Base-by-base conservation (phyloP, 2,329 filamentous ascomycete genomes). In the Apiospora pterosperma region DNA sequence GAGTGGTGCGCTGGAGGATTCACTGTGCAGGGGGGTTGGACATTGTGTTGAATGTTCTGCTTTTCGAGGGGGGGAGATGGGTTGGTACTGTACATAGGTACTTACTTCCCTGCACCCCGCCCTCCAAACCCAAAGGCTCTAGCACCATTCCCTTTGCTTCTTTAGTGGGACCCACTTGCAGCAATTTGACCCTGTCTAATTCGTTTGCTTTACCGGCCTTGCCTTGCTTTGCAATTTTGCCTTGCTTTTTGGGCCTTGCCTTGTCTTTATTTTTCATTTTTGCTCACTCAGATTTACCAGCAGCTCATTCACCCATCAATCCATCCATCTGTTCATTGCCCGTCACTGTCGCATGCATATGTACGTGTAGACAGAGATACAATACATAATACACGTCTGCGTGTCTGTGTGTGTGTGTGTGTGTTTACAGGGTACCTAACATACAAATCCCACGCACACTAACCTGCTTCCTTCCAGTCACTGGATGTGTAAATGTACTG, bases 121-220 rank as follows among this genome's bases (percentile, higher is more conserved):
- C 48, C 19, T 16, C 48, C 19, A 55, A 16, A 7, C 48, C 44
- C 21, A 31, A 55, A 55, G 25, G 28, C 48, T 55, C 21, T 55
- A 28, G 16, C 7, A 21, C 48, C 48, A 55, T 55, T 55, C 48
- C 48, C 25, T 28, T 55, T 55, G 31, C 25, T n/a, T 28, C 48
- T 28, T 28, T 55, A 55, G 48, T 19, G 28, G 48, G 12, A n/a
- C 16, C 48, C 48, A 55, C 48, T 55, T 19, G 16, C 19, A 55
- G 48, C 21, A 55, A 55, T 55, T 55, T 55, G 28, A 55, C 48
- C 48, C 48, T 55, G 48, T 52, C 48, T 34, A 55, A 55, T 55
- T 34, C 48, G 48, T 55, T 55, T 55, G 48, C 48, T 55, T 19
- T 55, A 55, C 48, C 48, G 48, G 48, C 48, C 48, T 55, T 55